Evolutionary conservation across 768 basidiomycete species (phyloP), one percentile per base, ranked within the genome.

Genomic region (Rhizopogon sp.): DNA sequence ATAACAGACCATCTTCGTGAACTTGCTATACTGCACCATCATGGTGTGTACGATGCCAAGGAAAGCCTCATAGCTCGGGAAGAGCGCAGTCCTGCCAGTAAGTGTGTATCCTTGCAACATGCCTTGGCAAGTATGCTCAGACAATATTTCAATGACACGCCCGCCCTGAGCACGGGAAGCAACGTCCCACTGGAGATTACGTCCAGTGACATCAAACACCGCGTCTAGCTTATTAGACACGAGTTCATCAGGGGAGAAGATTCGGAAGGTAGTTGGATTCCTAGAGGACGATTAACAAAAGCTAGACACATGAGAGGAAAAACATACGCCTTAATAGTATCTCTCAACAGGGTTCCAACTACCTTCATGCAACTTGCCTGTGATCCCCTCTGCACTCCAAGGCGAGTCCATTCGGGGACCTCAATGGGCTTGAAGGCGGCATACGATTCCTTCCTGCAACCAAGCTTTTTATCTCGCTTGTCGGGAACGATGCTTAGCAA

Each of bases 31-130:
- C 63, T 90, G 89, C 3, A 88, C 86, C 82, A 88, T 85, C 91
- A 93, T 93, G 16, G 91, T 94, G 53, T 88, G 85, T 28, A 94
- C 70, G 68, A 94, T 94, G 43, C 91, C 91, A 43, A 94, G 75
- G 80, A 96, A 97, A 0, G 90, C 87, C 66, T 96, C 93, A 67
- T 96, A 94, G 29, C 84, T 87, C 2, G 93, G 92, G 81, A 96
- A 92, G 35, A 95, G 75, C 11, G 83, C 92, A 0, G 86, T 88
- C 40, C 87, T 77, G 8, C 93, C 93, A 0, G 93, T 95, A 44
- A 97, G 80, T 6, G 91, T 93, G 70, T 95, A 95, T 2, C 93
- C 93, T 70, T 97, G 90, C 11, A 95, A 75, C 86, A 93, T 93
- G 22, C 88, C 91, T 66, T 93, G 89, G 60, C 88, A 88, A 9